Conservation (phyloP, 345 rosid species). For the Streptanthus diversifolius region DNA sequence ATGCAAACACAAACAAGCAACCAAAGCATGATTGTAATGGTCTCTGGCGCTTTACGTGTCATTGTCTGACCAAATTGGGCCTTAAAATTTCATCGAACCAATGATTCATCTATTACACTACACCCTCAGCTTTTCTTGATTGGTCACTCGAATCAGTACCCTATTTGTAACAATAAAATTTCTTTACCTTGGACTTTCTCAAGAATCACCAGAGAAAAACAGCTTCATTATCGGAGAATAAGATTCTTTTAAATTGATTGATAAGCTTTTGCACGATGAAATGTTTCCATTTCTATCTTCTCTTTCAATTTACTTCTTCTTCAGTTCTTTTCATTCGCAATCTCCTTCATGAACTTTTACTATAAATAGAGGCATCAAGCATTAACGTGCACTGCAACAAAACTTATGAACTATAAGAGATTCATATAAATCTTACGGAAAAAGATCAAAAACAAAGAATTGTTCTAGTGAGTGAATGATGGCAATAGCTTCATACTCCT, state of each 20-base stretch:
- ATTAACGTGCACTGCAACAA: background rate
- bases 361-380: conserved; percentile 6
- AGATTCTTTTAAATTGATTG: conserved; percentile 25
- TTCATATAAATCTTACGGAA: background rate
- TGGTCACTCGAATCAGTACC: background rate
- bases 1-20: background rate
- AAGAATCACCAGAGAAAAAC: background rate
- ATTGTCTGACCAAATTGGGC: background rate
- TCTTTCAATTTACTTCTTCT: background rate
- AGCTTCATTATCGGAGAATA: conserved; percentile 8
- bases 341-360: background rate
- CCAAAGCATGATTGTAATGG: background rate
- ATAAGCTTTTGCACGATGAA: conserved; percentile 15
- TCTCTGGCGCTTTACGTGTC: background rate
- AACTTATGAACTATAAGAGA: no score
- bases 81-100: background rate
- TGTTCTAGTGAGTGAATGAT: conserved; percentile 2
- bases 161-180: background rate
- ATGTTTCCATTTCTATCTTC: conserved; percentile 15
- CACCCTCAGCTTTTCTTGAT: background rate
- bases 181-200: background rate
- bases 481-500: background rate
- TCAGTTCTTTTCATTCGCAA: background rate
- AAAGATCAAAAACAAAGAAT: background rate
- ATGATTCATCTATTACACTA: background rate